phyloP scores from a whole-genome alignment of 371 early-diverging fungal genomes.

The Encephalitozoon romaleae region DNA sequence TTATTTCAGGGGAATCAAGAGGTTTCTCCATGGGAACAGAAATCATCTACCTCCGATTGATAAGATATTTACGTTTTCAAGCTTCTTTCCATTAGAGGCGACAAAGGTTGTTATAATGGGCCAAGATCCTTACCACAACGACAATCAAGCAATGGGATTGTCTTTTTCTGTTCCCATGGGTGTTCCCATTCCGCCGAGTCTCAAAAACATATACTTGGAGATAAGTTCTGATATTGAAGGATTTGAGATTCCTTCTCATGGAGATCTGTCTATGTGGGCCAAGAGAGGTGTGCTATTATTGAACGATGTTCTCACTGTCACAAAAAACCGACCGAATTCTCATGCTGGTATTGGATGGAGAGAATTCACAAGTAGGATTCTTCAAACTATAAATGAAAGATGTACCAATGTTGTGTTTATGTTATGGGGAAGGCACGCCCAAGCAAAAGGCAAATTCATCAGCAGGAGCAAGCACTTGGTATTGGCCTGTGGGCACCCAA shows the following conservation, averaged over 20 bases:
- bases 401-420: constrained; percentile 74
- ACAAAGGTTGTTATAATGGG: constrained; percentile 58
- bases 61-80: constrained; percentile 51
- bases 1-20: constrained; percentile 47
- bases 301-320: constrained; percentile 82
- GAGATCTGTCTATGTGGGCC: constrained; percentile 70
- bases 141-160: constrained; percentile 77
- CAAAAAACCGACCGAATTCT: constrained; percentile 69
- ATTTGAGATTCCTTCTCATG: constrained; percentile 58
- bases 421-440: constrained; percentile 82
- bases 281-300: constrained; percentile 83
- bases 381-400: constrained; percentile 66
- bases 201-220: constrained; percentile 80
- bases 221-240: constrained; percentile 61
- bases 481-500: constrained; percentile 78
- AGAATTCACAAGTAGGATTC: constrained; percentile 73
- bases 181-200: constrained; percentile 69
- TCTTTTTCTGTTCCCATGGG: constrained; percentile 67
- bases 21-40: constrained; percentile 31
- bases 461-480: constrained; percentile 68
- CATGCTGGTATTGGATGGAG: constrained; percentile 83
- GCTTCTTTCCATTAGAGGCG: constrained; percentile 39
- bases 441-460: constrained; percentile 64
- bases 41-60: constrained; percentile 39
- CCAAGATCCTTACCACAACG: constrained; percentile 85